Evolutionary conservation across 192 early-diverging fungal species (phyloP).

Genomic region (Coemansia sp.): DNA sequence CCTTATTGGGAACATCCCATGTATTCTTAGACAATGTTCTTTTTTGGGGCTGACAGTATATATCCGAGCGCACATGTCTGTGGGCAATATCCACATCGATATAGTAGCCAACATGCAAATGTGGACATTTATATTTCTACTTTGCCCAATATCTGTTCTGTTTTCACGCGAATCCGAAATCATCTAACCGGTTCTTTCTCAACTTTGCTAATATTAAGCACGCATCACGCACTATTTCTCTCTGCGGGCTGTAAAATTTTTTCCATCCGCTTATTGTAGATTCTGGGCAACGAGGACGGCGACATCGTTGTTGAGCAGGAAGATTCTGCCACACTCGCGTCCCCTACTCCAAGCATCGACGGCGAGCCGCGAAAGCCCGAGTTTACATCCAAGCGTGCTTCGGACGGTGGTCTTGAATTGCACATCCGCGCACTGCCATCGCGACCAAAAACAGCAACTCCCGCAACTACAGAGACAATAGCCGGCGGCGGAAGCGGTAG

Average conservation of each 20-base stretch:
- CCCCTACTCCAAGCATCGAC: slow-evolving; percentile 27
- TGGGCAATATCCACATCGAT: too few relatives aligned
- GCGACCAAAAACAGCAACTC: slow-evolving; percentile 8
- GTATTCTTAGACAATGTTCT: too few relatives aligned
- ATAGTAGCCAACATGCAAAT: not conserved
- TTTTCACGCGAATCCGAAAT: slow-evolving; percentile 2
- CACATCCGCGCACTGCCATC: slow-evolving; percentile 43
- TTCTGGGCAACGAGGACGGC: slow-evolving; percentile 50
- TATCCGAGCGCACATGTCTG: too few relatives aligned
- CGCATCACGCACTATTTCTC: slow-evolving; percentile 11
- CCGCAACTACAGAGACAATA: slow-evolving; percentile 3
- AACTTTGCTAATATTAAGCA: not conserved
- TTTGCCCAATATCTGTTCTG: not conserved
- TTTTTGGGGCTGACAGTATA: too few relatives aligned
- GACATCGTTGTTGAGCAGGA: slow-evolving; percentile 49
- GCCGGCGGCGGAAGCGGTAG: slow-evolving; percentile 19
- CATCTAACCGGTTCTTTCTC: not conserved
- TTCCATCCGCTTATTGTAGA: slow-evolving; percentile 18
- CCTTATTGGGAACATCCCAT: too few relatives aligned
- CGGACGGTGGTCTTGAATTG: slow-evolving; percentile 40
- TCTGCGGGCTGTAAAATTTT: not conserved
- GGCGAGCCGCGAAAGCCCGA: slow-evolving; percentile 32
- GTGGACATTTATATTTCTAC: not conserved
- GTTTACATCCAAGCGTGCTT: slow-evolving; percentile 29
- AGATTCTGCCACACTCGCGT: slow-evolving; percentile 27